Evolutionary conservation across 140 eudicot genomes (phyloP).

Genomic region (Anethum foeniculum): DNA sequence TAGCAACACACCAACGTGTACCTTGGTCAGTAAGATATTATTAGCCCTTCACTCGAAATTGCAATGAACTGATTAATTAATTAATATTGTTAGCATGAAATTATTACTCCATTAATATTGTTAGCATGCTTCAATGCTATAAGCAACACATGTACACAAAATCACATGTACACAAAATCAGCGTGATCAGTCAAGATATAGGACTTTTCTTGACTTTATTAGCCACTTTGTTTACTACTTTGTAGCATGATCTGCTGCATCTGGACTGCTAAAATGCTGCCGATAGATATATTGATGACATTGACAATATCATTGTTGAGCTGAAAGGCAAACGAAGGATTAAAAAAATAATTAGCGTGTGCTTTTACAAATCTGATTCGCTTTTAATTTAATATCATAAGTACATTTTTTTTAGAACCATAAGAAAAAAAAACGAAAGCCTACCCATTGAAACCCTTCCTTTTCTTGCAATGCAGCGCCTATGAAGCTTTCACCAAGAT

Average conservation of each 20-base stretch:
- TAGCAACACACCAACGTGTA: background rate
- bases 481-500: constrained; percentile 80
- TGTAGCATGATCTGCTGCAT: constrained; percentile 57
- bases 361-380: background rate
- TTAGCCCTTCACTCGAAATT: background rate
- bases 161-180: background rate
- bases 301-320: constrained; percentile 89
- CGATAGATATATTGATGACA: constrained; percentile 76
- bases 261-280: constrained; percentile 67
- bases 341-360: background rate
- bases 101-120: background rate
- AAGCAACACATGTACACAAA: background rate
- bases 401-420: background rate
- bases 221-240: constrained; percentile 19
- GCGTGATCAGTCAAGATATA: background rate
- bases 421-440: constrained; percentile 3
- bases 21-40: background rate
- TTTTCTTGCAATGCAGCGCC: constrained; percentile 89
- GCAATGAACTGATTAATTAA: background rate
- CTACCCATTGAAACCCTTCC: constrained; percentile 84
- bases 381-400: too few relatives aligned
- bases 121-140: background rate
- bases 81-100: background rate
- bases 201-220: background rate
- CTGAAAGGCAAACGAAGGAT: constrained; percentile 30